phyloP scores from a whole-genome alignment of 441 rosid genomes.

The Euphorbia schlechtendalii region DNA sequence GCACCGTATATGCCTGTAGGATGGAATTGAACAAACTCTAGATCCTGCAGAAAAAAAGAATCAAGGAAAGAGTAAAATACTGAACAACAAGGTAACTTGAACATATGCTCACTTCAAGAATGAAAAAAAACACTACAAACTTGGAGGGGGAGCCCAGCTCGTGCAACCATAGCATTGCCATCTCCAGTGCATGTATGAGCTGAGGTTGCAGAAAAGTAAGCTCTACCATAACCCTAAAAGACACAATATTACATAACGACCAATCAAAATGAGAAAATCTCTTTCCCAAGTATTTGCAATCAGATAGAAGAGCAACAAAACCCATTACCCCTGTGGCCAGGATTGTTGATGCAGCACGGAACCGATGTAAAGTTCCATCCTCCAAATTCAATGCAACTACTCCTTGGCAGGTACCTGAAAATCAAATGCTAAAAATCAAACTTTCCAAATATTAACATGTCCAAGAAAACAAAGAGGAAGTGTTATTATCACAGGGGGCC shows the following conservation, averaged over 20 bases:
- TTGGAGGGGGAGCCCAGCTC: slow-evolving; percentile 88
- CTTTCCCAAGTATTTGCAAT: background rate
- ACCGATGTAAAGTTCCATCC: slow-evolving; percentile 89
- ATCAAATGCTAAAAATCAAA: slow-evolving; percentile 23
- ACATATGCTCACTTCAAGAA: slow-evolving; percentile 7
- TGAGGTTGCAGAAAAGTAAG: slow-evolving; percentile 96
- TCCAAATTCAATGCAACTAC: slow-evolving; percentile 92
- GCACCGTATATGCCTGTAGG: slow-evolving; percentile 99
- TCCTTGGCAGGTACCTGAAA: slow-evolving; percentile 88
- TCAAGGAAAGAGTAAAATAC: slow-evolving; percentile 7
- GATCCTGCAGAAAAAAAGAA: slow-evolving; percentile 51
- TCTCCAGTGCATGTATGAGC: slow-evolving; percentile 99
- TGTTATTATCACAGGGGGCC: background rate
- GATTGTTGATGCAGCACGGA: slow-evolving; percentile 73
- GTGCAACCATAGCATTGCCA: slow-evolving; percentile 96
- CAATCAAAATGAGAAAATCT: background rate
- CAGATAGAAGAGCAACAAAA: background rate
- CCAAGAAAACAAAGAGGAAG: background rate
- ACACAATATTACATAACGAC: slow-evolving; percentile 8
- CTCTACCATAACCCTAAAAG: slow-evolving; percentile 87
- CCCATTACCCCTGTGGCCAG: slow-evolving; percentile 82
- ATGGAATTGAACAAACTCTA: slow-evolving; percentile 95
- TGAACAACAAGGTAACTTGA: background rate
- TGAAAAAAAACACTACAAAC: slow-evolving; percentile 35
- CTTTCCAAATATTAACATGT: background rate